phyloP scores from a whole-genome alignment of 2,329 filamentous ascomycete genomes.

The Colletotrichum nymphaeae region DNA sequence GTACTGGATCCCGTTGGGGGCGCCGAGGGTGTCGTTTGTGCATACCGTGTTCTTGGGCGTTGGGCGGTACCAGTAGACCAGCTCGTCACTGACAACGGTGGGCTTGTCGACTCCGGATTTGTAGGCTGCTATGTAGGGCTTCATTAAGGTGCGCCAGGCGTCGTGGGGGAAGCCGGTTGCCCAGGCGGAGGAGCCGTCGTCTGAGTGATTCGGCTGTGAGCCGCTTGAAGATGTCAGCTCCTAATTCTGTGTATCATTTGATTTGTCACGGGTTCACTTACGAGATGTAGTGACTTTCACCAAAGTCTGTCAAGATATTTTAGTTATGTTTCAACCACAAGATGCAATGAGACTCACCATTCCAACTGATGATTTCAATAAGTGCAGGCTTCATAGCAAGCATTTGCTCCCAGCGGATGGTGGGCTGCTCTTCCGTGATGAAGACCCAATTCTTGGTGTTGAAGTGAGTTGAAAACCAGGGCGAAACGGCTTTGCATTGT shows the following conservation, averaged over 20 bases:
- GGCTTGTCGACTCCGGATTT: neutral
- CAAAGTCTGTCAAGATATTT: neutral
- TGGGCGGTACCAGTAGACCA: constrained; percentile 41
- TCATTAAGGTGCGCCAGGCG: neutral
- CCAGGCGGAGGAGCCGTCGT: neutral
- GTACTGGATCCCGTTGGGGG: constrained; percentile 36
- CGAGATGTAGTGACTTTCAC: neutral
- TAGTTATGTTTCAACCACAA: neutral
- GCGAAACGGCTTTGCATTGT: constrained; percentile 35
- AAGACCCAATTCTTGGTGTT: constrained; percentile 40
- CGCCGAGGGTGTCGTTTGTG: constrained; percentile 35
- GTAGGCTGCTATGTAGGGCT: neutral
- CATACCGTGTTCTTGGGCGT: constrained; percentile 36
- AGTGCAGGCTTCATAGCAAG: constrained; percentile 18
- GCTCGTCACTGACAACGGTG: constrained; percentile 35
- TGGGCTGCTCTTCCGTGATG: constrained; percentile 40
- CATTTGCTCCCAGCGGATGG: constrained; percentile 39
- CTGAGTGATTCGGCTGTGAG: neutral
- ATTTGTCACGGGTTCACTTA: neutral
- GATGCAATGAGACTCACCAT: neutral
- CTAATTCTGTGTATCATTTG: too few species aligned
- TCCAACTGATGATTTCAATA: neutral
- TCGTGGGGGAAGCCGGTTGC: neutral
- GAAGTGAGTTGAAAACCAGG: constrained; percentile 41
- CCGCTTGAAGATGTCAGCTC: neutral